phyloP scores from a whole-genome alignment of 2,329 filamentous ascomycete species.

The Elsinoe necatrix region DNA sequence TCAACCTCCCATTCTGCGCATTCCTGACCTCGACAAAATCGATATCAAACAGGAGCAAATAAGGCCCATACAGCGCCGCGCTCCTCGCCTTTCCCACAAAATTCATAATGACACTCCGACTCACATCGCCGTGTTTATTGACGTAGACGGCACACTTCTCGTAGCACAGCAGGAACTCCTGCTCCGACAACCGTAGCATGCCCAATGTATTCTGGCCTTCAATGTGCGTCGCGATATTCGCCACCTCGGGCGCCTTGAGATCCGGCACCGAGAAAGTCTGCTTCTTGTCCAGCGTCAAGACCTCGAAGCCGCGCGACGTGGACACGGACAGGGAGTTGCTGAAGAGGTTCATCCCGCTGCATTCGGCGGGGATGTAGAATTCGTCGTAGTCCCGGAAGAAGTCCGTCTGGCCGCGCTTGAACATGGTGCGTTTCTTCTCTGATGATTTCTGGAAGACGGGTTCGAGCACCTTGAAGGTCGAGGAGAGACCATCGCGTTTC shows the following conservation, averaged over 20 bases:
- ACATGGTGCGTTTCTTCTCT: conserved; percentile 67
- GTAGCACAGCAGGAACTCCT: conserved; percentile 83
- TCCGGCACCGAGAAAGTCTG: conserved; percentile 90
- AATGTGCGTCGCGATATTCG: conserved; percentile 77
- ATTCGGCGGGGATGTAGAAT: conserved; percentile 95
- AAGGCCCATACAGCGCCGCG: conserved; percentile 84
- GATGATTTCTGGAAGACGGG: conserved; percentile 89
- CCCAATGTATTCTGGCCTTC: conserved; percentile 76
- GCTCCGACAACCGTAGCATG: conserved; percentile 91
- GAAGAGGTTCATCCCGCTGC: conserved; percentile 91
- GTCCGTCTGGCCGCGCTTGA: conserved; percentile 69
- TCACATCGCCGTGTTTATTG: conserved; percentile 95
- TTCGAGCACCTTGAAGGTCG: conserved; percentile 90
- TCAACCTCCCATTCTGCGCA: conserved; percentile 83
- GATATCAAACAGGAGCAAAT: conserved; percentile 85
- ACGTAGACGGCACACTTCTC: conserved; percentile 96
- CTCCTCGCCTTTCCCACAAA: conserved; percentile 89
- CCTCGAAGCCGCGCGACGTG: conserved; percentile 86
- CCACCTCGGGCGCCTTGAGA: conserved; percentile 66
- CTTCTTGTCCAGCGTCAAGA: conserved; percentile 95
- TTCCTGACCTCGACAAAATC: conserved; percentile 97
- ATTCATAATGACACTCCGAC: conserved; percentile 90
- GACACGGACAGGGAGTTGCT: conserved; percentile 87
- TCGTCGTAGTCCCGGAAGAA: conserved; percentile 98
- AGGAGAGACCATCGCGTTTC: conserved; percentile 83